These are phyloP conservation scores for Saprolegnia parasitica DNA, from an alignment of 352 stramenopile species.

Conservation along the genomic window DNA sequence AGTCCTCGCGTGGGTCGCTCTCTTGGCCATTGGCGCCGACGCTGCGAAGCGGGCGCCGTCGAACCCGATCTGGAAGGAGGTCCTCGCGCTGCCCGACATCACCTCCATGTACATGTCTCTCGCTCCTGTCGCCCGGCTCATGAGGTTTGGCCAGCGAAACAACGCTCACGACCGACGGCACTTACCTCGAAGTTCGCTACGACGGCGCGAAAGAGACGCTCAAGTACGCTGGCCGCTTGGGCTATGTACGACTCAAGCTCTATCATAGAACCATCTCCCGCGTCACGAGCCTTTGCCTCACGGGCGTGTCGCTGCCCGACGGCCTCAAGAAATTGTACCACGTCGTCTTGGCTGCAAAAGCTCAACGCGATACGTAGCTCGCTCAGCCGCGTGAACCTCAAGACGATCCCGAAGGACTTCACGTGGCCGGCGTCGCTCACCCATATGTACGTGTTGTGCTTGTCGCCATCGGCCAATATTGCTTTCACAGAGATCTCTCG, in stretches of 20 bases:
- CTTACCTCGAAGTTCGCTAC: slow-evolving; percentile 21
- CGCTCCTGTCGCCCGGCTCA: not conserved
- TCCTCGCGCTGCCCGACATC: slow-evolving; percentile 12
- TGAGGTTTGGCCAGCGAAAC: slow-evolving; percentile 18
- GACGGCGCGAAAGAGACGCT: not conserved
- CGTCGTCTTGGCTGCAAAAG: not conserved
- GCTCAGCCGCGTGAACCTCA: slow-evolving; percentile 16
- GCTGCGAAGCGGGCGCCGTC: not conserved
- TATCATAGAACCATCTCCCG: slow-evolving; percentile 3
- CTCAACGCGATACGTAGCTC: not conserved
- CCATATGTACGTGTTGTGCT: slow-evolving; percentile 4
- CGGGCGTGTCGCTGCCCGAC: slow-evolving; percentile 6
- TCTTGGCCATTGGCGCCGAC: not conserved
- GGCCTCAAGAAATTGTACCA: slow-evolving; percentile 12
- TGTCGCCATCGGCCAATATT: not conserved
- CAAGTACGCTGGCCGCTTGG: not conserved
- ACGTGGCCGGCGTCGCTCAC: slow-evolving; percentile 11
- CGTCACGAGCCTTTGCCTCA: not conserved
- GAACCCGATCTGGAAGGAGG: not conserved
- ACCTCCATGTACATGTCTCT: slow-evolving; percentile 24
- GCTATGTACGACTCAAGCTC: not conserved
- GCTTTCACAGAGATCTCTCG: slow-evolving; percentile 11
- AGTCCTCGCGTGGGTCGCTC: not conserved
- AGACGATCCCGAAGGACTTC: slow-evolving; percentile 2
- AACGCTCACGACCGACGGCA: slow-evolving; percentile 8